A percentile compares a stretch with the other conserved stretches of the same genome.
Evolutionary conservation across 306 rosid species (phyloP).

Genomic region (Ammopiptanthus mongolicus): DNA sequence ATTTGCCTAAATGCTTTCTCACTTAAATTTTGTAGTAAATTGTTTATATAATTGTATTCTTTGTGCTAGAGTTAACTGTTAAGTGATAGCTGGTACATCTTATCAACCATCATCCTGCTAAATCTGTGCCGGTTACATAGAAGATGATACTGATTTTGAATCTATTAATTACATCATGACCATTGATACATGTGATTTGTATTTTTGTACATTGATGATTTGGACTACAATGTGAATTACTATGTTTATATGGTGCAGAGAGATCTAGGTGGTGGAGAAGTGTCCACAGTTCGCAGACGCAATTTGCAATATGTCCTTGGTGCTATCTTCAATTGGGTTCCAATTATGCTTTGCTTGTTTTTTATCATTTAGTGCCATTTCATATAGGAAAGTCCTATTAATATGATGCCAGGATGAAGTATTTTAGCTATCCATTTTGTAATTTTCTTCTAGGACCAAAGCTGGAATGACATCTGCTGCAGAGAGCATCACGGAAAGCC

Average conservation of each 20-base stretch:
- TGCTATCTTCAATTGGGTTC: neutral
- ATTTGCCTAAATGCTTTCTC: neutral
- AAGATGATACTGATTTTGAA: neutral
- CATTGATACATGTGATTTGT: neutral
- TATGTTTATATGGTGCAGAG: constrained; percentile 48
- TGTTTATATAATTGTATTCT: neutral
- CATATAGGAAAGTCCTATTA: neutral
- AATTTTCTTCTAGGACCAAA: constrained; percentile 56
- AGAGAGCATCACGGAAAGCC: constrained; percentile 93
- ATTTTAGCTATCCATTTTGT: neutral
- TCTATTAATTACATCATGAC: neutral
- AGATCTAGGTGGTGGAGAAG: constrained; percentile 88
- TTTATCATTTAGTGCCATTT: neutral
- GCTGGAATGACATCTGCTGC: constrained; percentile 95
- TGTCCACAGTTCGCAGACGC: constrained; percentile 80
- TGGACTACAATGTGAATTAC: neutral
- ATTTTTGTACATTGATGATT: neutral
- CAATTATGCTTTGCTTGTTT: neutral
- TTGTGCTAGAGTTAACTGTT: neutral
- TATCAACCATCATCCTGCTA: neutral
- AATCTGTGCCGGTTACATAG: neutral
- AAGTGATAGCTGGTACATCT: neutral
- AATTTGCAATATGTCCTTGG: constrained; percentile 68
- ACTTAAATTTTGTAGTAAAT: neutral
- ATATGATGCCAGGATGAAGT: constrained; percentile 1